These are phyloP conservation scores for Arabidopsis hybrid DNA, from an alignment of 441 rosid species.

Conservation along the genomic window DNA sequence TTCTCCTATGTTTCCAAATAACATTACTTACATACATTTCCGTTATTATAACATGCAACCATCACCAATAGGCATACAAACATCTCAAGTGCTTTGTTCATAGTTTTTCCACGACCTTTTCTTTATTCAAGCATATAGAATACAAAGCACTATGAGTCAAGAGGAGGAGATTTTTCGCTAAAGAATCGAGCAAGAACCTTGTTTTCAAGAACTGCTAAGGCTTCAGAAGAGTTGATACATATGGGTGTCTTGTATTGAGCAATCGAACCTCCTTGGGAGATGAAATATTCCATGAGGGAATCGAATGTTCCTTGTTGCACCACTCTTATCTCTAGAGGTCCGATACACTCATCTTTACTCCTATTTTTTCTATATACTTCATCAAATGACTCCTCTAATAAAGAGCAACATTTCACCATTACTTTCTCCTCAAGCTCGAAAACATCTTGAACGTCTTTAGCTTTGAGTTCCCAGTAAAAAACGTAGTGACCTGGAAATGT, in stretches of 20 bases:
- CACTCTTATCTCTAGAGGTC: conserved; percentile 32
- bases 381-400: not conserved
- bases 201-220: not conserved
- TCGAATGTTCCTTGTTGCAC: conserved; percentile 22
- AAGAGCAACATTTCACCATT: conserved; percentile 2
- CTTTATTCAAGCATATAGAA: not conserved
- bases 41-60: too few relatives aligned
- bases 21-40: too few relatives aligned
- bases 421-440: not conserved
- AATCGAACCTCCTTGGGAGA: not conserved
- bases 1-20: too few relatives aligned
- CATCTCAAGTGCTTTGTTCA: too few relatives aligned
- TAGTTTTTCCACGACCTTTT: too few relatives aligned
- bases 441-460: not conserved
- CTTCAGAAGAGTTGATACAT: not conserved
- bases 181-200: not conserved
- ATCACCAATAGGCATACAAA: too few relatives aligned
- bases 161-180: not conserved
- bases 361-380: not conserved
- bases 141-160: not conserved
- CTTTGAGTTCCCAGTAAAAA: conserved; percentile 25
- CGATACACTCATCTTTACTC: not conserved
- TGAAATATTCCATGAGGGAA: not conserved
- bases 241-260: not conserved
- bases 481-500: not conserved